Percentiles rank a stretch among this genome's conserved stretches.
phyloP scores from a whole-genome alignment of 208 protist species.

The Leishmania turanica region DNA sequence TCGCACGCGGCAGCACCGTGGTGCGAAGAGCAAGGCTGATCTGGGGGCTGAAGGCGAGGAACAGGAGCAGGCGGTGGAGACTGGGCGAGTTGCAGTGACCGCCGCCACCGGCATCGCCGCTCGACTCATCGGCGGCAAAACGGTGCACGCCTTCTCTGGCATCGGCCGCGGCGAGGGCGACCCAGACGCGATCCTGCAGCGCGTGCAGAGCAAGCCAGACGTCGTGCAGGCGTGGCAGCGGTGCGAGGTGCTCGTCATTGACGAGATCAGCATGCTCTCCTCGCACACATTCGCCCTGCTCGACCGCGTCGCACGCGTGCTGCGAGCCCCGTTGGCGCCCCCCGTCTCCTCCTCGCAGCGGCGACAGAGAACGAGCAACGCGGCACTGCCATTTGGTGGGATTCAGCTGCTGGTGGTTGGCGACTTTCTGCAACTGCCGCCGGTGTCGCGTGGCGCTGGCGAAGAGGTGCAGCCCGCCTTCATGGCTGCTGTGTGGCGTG shows the following conservation, averaged over 20 bases:
- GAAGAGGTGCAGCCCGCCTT: conserved; percentile 67
- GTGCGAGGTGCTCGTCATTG: conserved; percentile 76
- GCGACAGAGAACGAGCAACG: neutral
- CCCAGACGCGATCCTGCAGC: conserved; percentile 29
- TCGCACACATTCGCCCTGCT: conserved; percentile 70
- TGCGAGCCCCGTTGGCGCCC: conserved; percentile 36
- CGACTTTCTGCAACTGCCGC: conserved; percentile 90
- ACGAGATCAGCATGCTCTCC: conserved; percentile 89
- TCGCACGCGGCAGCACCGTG: neutral
- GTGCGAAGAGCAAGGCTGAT: neutral
- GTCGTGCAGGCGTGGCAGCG: conserved; percentile 49
- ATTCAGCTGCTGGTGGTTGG: conserved; percentile 91
- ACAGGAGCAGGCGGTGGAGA: neutral
- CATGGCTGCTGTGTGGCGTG: conserved; percentile 43
- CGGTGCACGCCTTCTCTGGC: conserved; percentile 74
- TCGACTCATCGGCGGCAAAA: conserved; percentile 67
- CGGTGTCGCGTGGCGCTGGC: conserved; percentile 38
- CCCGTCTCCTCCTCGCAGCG: neutral
- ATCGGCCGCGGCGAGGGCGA: conserved; percentile 58
- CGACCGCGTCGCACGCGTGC: conserved; percentile 59
- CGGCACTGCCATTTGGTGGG: conserved; percentile 70
- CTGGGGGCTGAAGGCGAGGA: neutral
- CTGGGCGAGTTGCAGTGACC: conserved; percentile 42
- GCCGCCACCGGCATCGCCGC: conserved; percentile 83
- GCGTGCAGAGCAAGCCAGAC: conserved; percentile 32